Percentiles rank a stretch among this genome's conserved stretches.
Evolutionary conservation across 1,284 basidiomycete species (phyloP).

Genomic region (Ganoderma lingzhi): DNA sequence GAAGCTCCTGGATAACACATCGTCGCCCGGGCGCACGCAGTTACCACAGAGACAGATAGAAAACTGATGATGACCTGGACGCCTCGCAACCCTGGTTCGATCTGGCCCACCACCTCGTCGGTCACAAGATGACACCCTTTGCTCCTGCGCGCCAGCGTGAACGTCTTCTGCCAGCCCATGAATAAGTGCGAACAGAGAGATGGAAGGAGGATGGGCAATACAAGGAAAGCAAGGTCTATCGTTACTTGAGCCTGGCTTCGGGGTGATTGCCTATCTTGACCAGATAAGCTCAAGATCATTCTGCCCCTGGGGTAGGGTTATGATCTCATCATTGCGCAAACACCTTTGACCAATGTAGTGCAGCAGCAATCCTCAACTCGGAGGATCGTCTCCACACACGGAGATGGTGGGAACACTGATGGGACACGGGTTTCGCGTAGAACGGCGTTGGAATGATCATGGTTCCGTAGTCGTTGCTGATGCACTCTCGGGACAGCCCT

Average conservation of each 20-base stretch:
- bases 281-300: constrained; percentile 12
- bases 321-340: constrained; percentile 15
- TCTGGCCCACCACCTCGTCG: constrained; percentile 75
- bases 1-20: not conserved
- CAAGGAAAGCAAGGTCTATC: not conserved
- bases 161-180: constrained; percentile 95
- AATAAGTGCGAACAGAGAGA: not conserved
- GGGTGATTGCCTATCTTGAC: not conserved
- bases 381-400: not conserved
- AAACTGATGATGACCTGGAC: constrained; percentile 58
- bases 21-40: constrained; percentile 22
- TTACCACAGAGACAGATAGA: constrained; percentile 29
- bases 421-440: not conserved
- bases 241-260: not conserved
- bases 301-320: constrained; percentile 20
- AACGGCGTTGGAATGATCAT: not conserved
- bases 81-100: constrained; percentile 76
- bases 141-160: constrained; percentile 64
- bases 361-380: not conserved
- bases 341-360: not conserved
- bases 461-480: not conserved
- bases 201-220: not conserved
- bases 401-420: not conserved
- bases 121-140: constrained; percentile 92
- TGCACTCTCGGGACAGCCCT: not conserved